phyloP scores from a whole-genome alignment of 768 basidiomycete species.

The Mycena pura region DNA sequence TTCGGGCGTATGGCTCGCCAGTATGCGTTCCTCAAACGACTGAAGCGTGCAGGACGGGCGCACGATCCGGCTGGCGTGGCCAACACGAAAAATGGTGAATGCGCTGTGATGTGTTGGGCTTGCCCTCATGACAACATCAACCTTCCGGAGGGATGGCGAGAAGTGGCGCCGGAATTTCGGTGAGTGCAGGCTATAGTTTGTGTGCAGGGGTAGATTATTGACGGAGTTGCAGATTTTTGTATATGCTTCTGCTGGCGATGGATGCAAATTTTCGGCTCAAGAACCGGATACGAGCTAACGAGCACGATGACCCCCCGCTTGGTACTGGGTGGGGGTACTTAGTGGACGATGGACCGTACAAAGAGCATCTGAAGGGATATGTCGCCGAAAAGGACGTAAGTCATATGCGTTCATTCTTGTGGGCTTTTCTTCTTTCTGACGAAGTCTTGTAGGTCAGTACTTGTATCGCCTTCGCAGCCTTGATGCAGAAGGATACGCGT shows the following conservation, averaged over 20 bases:
- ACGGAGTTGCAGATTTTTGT: slow-evolving; percentile 19
- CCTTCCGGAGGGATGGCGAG: slow-evolving; percentile 22
- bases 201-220: neutral
- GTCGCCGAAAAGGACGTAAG: slow-evolving; percentile 20
- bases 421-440: neutral
- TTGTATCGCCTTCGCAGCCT: slow-evolving; percentile 23
- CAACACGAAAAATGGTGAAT: slow-evolving; percentile 5
- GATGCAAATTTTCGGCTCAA: slow-evolving; percentile 32
- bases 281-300: slow-evolving; percentile 10
- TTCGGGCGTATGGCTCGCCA: slow-evolving; percentile 10
- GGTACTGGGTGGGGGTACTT: slow-evolving; percentile 20
- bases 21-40: slow-evolving; percentile 1
- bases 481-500: slow-evolving; percentile 26
- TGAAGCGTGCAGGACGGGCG: slow-evolving; percentile 18
- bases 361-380: neutral
- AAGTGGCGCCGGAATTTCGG: slow-evolving; percentile 3
- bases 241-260: slow-evolving; percentile 13
- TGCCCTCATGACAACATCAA: slow-evolving; percentile 23
- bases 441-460: slow-evolving; percentile 18
- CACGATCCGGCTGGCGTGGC: neutral
- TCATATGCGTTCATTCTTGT: no score
- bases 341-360: slow-evolving; percentile 16
- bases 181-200: neutral
- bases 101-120: slow-evolving; percentile 24
- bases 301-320: slow-evolving; percentile 20